Evolutionary conservation across 148 eudicot genomes (phyloP).

Genomic region (Chenopodium album): DNA sequence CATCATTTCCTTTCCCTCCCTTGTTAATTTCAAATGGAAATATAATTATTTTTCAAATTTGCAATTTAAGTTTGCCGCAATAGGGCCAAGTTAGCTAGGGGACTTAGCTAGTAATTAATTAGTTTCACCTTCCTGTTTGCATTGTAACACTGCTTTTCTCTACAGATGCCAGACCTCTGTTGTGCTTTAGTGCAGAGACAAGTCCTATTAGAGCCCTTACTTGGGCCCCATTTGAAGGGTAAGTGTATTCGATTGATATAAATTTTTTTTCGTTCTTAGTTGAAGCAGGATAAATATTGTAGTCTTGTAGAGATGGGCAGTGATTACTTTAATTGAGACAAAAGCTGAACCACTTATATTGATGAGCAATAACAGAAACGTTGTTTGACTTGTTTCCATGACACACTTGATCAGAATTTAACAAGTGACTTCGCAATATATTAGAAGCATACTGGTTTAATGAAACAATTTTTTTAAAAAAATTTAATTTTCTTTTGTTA

Average conservation of each 20-base stretch:
- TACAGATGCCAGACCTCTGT: slow-evolving; percentile 79
- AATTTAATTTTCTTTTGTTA: not conserved
- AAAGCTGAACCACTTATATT: not conserved
- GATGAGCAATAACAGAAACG: not conserved
- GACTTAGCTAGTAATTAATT: not conserved
- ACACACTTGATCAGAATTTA: not conserved
- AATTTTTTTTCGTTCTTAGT: not conserved
- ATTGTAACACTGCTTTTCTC: slow-evolving; percentile 19
- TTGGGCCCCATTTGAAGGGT: slow-evolving; percentile 92
- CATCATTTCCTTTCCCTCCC: slow-evolving; percentile 6
- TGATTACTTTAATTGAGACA: not conserved
- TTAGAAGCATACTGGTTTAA: not conserved
- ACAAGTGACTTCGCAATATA: not conserved
- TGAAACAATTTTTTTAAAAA: not conserved
- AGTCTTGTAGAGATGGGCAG: not conserved
- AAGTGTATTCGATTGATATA: slow-evolving; percentile 16
- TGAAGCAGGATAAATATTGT: not conserved
- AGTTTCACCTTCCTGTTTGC: not conserved
- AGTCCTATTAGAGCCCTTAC: slow-evolving; percentile 83
- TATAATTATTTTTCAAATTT: not conserved
- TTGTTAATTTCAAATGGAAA: not conserved
- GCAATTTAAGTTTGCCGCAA: not conserved
- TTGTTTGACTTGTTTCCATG: not conserved
- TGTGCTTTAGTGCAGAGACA: slow-evolving; percentile 84
- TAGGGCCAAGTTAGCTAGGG: not conserved